phyloP scores from a whole-genome alignment of 2,329 filamentous ascomycete genomes.

The Coleophoma crateriformis region DNA sequence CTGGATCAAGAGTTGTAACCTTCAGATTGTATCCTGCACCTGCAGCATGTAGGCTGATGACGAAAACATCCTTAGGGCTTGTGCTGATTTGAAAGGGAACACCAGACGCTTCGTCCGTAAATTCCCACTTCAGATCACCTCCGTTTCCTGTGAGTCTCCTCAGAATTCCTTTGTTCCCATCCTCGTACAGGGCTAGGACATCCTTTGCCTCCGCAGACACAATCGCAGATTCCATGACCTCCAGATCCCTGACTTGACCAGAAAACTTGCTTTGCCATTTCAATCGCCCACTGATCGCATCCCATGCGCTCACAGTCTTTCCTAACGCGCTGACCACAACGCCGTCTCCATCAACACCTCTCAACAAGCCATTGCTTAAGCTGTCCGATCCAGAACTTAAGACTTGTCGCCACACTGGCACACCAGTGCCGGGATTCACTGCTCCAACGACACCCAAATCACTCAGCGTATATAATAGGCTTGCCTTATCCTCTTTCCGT shows the following conservation, averaged over 20 bases:
- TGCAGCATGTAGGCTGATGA: constrained; percentile 68
- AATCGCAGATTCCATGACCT: constrained; percentile 64
- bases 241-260: constrained; percentile 61
- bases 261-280: constrained; percentile 65
- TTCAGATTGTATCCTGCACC: constrained; percentile 70
- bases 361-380: constrained; percentile 39
- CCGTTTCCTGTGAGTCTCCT: constrained; percentile 67
- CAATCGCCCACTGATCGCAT: constrained; percentile 73
- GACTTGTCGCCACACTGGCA: constrained; percentile 80
- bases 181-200: constrained; percentile 61
- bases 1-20: constrained; percentile 66
- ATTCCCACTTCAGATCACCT: constrained; percentile 76
- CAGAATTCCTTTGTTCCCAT: constrained; percentile 51
- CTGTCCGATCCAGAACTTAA: constrained; percentile 46
- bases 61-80: constrained; percentile 66
- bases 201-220: constrained; percentile 53
- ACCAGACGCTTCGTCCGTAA: constrained; percentile 62
- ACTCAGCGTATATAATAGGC: constrained; percentile 85
- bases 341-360: constrained; percentile 73
- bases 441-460: constrained; percentile 80
- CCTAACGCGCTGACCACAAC: constrained; percentile 71
- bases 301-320: constrained; percentile 71
- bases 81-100: constrained; percentile 69
- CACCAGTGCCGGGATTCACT: constrained; percentile 81
- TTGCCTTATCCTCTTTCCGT: constrained; percentile 73